Evolutionary conservation across 805 yeast genomes (phyloP).

Genomic region (Hagleromyces aurorensis): DNA sequence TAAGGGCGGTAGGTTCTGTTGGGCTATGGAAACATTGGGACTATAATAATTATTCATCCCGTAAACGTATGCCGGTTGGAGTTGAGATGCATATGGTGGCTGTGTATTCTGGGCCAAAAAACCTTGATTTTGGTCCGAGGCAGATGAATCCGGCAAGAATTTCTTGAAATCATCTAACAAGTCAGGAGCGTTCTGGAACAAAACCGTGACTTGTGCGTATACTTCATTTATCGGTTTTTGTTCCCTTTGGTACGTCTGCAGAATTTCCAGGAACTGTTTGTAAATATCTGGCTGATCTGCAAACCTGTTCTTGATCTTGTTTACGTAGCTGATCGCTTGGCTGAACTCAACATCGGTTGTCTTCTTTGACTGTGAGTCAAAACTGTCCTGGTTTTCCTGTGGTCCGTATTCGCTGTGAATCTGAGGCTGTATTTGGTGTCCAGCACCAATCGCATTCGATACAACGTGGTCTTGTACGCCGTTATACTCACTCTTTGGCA

Average conservation of each 20-base stretch:
- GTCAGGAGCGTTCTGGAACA: slow-evolving; percentile 92
- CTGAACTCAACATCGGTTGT: slow-evolving; percentile 84
- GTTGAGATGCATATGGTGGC: slow-evolving; percentile 9
- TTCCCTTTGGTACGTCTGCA: slow-evolving; percentile 95
- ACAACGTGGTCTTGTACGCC: too few species aligned
- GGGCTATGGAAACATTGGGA: slow-evolving; percentile 5
- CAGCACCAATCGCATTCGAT: too few species aligned
- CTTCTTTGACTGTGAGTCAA: slow-evolving; percentile 16
- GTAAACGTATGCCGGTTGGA: slow-evolving; percentile 9
- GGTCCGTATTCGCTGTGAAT: too few species aligned
- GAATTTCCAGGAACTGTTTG: slow-evolving; percentile 86
- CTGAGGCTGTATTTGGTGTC: too few species aligned
- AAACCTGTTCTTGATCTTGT: slow-evolving; percentile 90
- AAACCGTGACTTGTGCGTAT: slow-evolving; percentile 80
- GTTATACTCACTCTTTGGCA: too few species aligned
- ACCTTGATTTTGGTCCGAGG: slow-evolving; percentile 21
- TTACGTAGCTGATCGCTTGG: slow-evolving; percentile 94
- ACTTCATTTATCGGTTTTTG: slow-evolving; percentile 94
- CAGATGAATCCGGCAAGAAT: slow-evolving; percentile 70
- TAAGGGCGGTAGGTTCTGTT: slow-evolving; percentile 30
- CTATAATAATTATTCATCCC: slow-evolving; percentile 9
- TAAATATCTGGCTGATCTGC: slow-evolving; percentile 92
- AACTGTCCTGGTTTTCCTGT: too few species aligned
- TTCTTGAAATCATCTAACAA: slow-evolving; percentile 89
- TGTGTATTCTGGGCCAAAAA: slow-evolving; percentile 21